phyloP scores from a whole-genome alignment of 345 rosid species.

The Linum tenue region DNA sequence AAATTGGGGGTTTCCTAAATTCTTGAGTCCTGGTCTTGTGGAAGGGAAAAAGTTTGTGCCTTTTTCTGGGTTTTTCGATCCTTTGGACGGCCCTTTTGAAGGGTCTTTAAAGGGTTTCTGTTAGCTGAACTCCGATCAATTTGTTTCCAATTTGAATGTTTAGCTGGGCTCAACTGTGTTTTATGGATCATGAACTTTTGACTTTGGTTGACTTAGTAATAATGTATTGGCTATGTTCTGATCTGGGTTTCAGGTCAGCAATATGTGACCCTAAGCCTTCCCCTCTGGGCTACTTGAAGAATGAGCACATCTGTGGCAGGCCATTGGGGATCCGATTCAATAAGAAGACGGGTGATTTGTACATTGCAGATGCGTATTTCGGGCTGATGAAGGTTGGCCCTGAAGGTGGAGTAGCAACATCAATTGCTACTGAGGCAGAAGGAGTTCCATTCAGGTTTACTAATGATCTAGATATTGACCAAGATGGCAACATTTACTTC shows the following conservation, averaged over 20 bases:
- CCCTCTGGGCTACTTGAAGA: slow-evolving; percentile 46
- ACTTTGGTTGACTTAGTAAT: neutral
- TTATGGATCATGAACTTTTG: neutral
- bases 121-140: neutral
- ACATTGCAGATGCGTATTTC: slow-evolving; percentile 86
- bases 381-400: slow-evolving; percentile 91
- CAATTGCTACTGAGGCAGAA: slow-evolving; percentile 66
- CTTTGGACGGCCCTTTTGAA: neutral
- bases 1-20: too few species aligned
- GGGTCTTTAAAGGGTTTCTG: neutral
- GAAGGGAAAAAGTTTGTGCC: too few species aligned
- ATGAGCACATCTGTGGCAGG: slow-evolving; percentile 92
- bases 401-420: slow-evolving; percentile 74
- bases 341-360: slow-evolving; percentile 70
- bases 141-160: neutral
- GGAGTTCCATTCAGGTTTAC: slow-evolving; percentile 71
- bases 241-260: slow-evolving; percentile 46
- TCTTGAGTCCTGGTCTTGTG: too few species aligned
- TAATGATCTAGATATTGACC: slow-evolving; percentile 85
- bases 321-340: slow-evolving; percentile 86
- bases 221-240: neutral
- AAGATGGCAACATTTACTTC: slow-evolving; percentile 74
- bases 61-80: neutral
- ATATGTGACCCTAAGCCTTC: slow-evolving; percentile 66
- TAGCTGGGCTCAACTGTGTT: neutral